Percentiles rank a stretch among this genome's conserved stretches.
Evolutionary conservation across 352 stramenopile genomes (phyloP).

Genomic region (Phytopythium ostracodes): DNA sequence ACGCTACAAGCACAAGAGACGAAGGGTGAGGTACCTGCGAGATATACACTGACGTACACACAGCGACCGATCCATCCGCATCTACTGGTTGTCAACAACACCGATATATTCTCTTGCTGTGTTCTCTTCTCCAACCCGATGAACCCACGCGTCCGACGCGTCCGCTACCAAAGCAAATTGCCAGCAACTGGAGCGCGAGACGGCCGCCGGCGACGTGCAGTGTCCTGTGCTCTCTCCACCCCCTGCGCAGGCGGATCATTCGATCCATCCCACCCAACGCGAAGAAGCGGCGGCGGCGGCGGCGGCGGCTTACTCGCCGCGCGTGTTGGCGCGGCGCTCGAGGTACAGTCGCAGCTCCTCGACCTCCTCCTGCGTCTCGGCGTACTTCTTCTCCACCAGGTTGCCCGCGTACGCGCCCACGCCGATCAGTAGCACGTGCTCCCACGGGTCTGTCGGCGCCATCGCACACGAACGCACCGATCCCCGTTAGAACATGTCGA

Average conservation of each 20-base stretch:
- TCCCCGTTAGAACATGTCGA: neutral
- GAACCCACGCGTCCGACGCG: no score
- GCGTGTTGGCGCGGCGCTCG: conserved; percentile 51
- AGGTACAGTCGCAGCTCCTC: conserved; percentile 73
- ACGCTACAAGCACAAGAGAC: neutral
- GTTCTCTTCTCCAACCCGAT: neutral
- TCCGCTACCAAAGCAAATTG: no score
- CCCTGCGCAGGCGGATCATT: no score
- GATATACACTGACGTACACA: no score
- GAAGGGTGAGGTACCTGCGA: no score
- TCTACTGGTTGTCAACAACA: neutral
- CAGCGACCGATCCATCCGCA: no score
- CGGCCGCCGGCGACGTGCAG: no score
- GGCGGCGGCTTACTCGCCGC: conserved; percentile 41
- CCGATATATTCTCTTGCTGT: conserved; percentile 2
- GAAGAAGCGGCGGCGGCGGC: no score
- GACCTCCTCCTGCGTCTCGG: conserved; percentile 66
- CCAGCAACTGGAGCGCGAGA: no score
- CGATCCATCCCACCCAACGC: no score
- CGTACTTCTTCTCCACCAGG: conserved; percentile 73
- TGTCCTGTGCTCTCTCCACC: no score
- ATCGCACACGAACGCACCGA: neutral
- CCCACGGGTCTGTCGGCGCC: conserved; percentile 58
- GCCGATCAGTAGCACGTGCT: conserved; percentile 74
- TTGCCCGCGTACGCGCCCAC: conserved; percentile 51